These are phyloP conservation scores for Penicillium olsonii DNA, from an alignment of 2,329 filamentous ascomycete species.

Conservation along the genomic window DNA sequence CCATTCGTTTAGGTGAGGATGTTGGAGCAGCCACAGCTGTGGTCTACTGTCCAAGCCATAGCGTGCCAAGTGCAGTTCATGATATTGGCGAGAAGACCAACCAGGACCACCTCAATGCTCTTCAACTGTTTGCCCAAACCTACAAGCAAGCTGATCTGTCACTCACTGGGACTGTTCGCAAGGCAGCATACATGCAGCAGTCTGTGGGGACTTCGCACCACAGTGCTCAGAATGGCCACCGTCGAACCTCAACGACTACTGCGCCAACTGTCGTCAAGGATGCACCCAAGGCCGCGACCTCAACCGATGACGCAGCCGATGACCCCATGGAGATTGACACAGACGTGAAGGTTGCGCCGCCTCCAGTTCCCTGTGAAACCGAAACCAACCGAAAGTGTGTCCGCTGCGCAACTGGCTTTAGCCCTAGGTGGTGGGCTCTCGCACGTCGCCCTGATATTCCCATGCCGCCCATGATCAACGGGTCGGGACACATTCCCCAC, in stretches of 20 bases:
- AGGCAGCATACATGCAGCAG: conserved; percentile 69
- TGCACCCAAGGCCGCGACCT: not conserved
- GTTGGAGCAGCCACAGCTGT: conserved; percentile 80
- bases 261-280: conserved; percentile 27
- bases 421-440: conserved; percentile 64
- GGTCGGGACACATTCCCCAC: conserved; percentile 28
- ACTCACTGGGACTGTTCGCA: conserved; percentile 87
- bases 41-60: conserved; percentile 90
- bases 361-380: conserved; percentile 12
- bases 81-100: conserved; percentile 74
- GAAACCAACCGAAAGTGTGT: conserved; percentile 38
- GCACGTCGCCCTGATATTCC: conserved; percentile 56
- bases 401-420: conserved; percentile 43
- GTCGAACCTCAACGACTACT: conserved; percentile 60
- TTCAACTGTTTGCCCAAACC: conserved; percentile 83
- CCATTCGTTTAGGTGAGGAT: conserved; percentile 78
- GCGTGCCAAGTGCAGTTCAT: conserved; percentile 72
- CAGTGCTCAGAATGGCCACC: conserved; percentile 40
- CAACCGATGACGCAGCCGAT: conserved; percentile 26
- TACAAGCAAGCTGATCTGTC: conserved; percentile 94
- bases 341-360: conserved; percentile 24
- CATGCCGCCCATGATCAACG: conserved; percentile 35
- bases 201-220: conserved; percentile 37
- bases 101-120: conserved; percentile 70
- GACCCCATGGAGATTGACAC: conserved; percentile 35